Evolutionary conservation across 176 grass and related monocot species (phyloP).

Genomic region (Avena sativa): DNA sequence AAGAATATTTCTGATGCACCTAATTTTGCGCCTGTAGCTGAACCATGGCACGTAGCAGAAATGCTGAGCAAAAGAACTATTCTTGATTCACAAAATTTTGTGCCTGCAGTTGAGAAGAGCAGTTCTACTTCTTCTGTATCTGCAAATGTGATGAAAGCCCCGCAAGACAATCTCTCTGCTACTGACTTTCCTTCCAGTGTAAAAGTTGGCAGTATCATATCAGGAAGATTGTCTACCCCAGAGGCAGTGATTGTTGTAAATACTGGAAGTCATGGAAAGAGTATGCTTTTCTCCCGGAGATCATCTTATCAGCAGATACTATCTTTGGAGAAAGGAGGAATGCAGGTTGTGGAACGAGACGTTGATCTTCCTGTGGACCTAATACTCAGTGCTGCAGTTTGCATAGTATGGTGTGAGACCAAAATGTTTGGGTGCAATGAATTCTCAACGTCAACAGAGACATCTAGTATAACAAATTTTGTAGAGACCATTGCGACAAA

Average conservation of each 20-base stretch:
- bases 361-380: conserved; percentile 82
- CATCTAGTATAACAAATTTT: conserved; percentile 57
- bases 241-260: conserved; percentile 77
- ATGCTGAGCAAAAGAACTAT: conserved; percentile 34
- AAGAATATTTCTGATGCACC: conserved; percentile 40
- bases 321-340: conserved; percentile 82
- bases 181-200: conserved; percentile 40
- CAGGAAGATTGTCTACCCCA: conserved; percentile 44
- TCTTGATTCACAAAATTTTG: conserved; percentile 51
- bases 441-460: conserved; percentile 34
- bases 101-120: conserved; percentile 55
- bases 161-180: conserved; percentile 47
- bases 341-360: conserved; percentile 88
- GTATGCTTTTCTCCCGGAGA: conserved; percentile 80
- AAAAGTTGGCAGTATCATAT: conserved; percentile 45
- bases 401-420: conserved; percentile 82
- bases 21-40: conserved; percentile 40
- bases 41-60: conserved; percentile 24
- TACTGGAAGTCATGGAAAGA: conserved; percentile 75
- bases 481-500: conserved; percentile 81
- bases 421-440: conserved; percentile 46
- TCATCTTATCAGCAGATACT: conserved; percentile 94
- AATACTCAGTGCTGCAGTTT: conserved; percentile 71
- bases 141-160: conserved; percentile 52
- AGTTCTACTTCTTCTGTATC: conserved; percentile 66